Evolutionary conservation across 1,284 basidiomycete species (phyloP).

Genomic region (Boletus subluridellus): DNA sequence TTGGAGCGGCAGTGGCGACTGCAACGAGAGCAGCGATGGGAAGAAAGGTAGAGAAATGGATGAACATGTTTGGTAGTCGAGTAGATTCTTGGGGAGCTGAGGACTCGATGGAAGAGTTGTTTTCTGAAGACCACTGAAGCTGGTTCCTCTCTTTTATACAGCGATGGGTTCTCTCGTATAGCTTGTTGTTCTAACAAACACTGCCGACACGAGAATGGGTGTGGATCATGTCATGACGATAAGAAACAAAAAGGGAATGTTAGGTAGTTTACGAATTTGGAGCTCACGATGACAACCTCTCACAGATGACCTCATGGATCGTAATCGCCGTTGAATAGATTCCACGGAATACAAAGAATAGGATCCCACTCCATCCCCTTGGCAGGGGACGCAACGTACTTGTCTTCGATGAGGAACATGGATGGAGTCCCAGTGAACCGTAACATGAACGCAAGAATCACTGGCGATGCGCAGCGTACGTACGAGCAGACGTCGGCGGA

Average conservation of each 20-base stretch:
- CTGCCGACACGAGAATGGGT: neutral
- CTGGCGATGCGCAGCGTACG: neutral
- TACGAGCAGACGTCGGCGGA: neutral
- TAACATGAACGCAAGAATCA: neutral
- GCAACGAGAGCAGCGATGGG: slow-evolving; percentile 1
- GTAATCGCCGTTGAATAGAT: neutral
- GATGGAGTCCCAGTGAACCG: too few species aligned
- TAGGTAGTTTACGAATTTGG: neutral
- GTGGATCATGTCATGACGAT: neutral
- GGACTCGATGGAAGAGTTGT: neutral
- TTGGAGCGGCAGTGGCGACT: neutral
- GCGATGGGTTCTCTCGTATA: neutral
- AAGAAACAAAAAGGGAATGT: neutral
- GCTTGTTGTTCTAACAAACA: neutral
- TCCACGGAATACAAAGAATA: neutral
- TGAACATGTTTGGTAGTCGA: neutral
- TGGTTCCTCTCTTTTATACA: neutral
- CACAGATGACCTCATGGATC: neutral
- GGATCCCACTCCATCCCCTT: neutral
- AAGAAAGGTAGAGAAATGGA: slow-evolving; percentile 1
- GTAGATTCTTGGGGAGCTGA: neutral
- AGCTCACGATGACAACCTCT: neutral
- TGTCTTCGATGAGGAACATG: neutral
- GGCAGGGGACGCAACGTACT: neutral
- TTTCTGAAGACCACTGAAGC: neutral